Conservation (phyloP, 2,329 filamentous ascomycete genomes). For the Colletotrichum tofieldiae region DNA sequence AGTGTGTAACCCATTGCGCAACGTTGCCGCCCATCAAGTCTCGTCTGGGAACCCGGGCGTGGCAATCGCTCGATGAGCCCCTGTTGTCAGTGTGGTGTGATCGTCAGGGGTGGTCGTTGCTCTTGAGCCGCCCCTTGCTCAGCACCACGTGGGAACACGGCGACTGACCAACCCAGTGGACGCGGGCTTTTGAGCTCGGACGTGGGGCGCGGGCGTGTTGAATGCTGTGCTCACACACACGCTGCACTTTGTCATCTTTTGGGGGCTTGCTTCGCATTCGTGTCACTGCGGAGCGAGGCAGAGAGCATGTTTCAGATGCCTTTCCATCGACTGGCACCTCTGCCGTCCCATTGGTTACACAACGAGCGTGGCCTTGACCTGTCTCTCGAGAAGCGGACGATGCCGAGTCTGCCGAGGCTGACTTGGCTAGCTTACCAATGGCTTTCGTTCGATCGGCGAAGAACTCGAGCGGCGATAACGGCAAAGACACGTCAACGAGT, state of each 20-base stretch:
- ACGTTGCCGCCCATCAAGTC: slow-evolving; percentile 1
- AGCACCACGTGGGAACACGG: slow-evolving; percentile 38
- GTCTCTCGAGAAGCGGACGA: slow-evolving; percentile 17
- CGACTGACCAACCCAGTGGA: slow-evolving; percentile 27
- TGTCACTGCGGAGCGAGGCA: slow-evolving; percentile 38
- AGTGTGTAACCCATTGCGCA: slow-evolving; percentile 7
- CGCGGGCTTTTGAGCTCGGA: slow-evolving; percentile 16
- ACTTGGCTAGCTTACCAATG: slow-evolving; percentile 8
- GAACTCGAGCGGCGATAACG: slow-evolving; percentile 7
- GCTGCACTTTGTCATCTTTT: slow-evolving; percentile 21
- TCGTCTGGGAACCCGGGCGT: slow-evolving; percentile 14
- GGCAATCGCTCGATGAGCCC: slow-evolving; percentile 26
- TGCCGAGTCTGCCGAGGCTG: slow-evolving; percentile 33
- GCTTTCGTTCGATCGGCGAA: neutral
- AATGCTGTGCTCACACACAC: neutral
- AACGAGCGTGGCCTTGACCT: slow-evolving; percentile 14
- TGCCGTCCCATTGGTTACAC: slow-evolving; percentile 15
- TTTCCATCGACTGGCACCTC: slow-evolving; percentile 8
- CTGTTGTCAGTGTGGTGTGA: slow-evolving; percentile 26
- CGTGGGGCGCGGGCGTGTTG: neutral
- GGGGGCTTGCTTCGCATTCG: slow-evolving; percentile 34
- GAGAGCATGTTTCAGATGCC: slow-evolving; percentile 40
- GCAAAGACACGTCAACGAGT: slow-evolving; percentile 1
- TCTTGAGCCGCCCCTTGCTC: slow-evolving; percentile 34
- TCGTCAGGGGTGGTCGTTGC: slow-evolving; percentile 37